Percentiles rank a stretch among this genome's conserved stretches.
These are phyloP conservation scores for Cucurbitaria berberidis DNA, from an alignment of 2,329 filamentous ascomycete species.

Conservation along the genomic window DNA sequence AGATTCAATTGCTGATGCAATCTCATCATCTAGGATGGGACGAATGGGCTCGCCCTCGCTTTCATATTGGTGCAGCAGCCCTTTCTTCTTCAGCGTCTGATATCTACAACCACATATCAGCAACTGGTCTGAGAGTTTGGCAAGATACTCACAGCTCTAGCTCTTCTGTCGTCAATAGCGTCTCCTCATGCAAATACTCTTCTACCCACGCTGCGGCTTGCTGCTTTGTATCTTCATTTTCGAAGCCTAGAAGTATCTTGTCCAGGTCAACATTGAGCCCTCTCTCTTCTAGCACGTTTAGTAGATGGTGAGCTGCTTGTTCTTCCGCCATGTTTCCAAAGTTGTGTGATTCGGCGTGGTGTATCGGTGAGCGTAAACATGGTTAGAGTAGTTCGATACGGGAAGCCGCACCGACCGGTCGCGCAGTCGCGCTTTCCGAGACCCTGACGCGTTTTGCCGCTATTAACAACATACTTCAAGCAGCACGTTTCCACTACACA, in stretches of 20 bases:
- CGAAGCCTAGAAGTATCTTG: slow-evolving; percentile 57
- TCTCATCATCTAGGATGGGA: slow-evolving; percentile 64
- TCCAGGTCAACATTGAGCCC: slow-evolving; percentile 52
- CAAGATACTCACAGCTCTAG: slow-evolving; percentile 50
- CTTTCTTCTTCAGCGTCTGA: slow-evolving; percentile 41
- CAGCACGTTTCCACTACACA: background rate
- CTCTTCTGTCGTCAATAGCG: slow-evolving; percentile 58
- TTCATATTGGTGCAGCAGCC: slow-evolving; percentile 40
- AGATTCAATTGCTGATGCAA: slow-evolving; percentile 66
- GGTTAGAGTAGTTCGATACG: slow-evolving; percentile 30
- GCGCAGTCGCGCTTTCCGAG: slow-evolving; percentile 42
- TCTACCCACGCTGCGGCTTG: slow-evolving; percentile 54
- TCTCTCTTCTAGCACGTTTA: slow-evolving; percentile 54
- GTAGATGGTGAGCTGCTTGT: slow-evolving; percentile 49
- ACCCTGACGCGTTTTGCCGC: slow-evolving; percentile 33
- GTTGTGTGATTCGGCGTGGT: slow-evolving; percentile 10
- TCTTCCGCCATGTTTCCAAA: slow-evolving; percentile 40
- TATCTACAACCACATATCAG: slow-evolving; percentile 31
- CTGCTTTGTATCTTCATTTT: slow-evolving; percentile 49
- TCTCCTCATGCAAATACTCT: slow-evolving; percentile 54
- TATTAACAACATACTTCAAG: slow-evolving; percentile 7
- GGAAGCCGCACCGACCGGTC: slow-evolving; percentile 22
- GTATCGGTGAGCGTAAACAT: slow-evolving; percentile 32
- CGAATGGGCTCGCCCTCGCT: slow-evolving; percentile 44
- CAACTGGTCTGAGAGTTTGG: background rate